Evolutionary conservation across 352 stramenopile species (phyloP).

Genomic region (Elongisporangium anandrum): DNA sequence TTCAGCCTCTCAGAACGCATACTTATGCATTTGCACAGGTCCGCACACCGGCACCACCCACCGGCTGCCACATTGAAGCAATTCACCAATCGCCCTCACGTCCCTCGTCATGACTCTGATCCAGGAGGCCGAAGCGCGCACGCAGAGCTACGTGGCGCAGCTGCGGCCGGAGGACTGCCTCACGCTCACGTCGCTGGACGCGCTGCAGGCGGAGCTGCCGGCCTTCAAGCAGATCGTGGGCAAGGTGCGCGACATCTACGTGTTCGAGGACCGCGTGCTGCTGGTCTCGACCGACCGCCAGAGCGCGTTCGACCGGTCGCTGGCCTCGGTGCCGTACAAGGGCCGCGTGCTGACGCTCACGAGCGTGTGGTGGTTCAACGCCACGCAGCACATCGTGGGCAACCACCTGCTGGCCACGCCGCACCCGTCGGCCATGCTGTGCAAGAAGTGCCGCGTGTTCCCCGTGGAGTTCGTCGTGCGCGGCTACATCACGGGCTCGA

Average conservation of each 20-base stretch:
- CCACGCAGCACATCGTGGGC: constrained; percentile 94
- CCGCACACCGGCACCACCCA: neutral
- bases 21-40: neutral
- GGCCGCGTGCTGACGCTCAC: constrained; percentile 96
- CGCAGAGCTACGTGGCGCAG: constrained; percentile 57
- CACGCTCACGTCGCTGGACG: constrained; percentile 52
- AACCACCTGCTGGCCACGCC: constrained; percentile 96
- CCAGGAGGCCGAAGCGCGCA: constrained; percentile 57
- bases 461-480: constrained; percentile 99
- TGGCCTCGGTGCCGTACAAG: constrained; percentile 97
- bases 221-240: constrained; percentile 60
- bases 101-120: constrained; percentile 27
- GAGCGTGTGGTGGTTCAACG: constrained; percentile 95
- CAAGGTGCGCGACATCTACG: constrained; percentile 93
- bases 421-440: constrained; percentile 95
- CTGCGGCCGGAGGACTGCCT: constrained; percentile 43
- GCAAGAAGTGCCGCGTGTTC: constrained; percentile 95
- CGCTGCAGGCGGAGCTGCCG: constrained; percentile 27
- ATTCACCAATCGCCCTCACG: neutral
- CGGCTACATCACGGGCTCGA: constrained; percentile 96
- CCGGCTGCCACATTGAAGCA: neutral
- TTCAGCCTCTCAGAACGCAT: neutral
- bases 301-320: constrained; percentile 96
- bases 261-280: constrained; percentile 85
- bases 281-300: constrained; percentile 98